Evolutionary conservation across 1,284 basidiomycete genomes (phyloP), one percentile per base, ranked within the genome.

Genomic region (Sanghuangporus sanghuang): DNA sequence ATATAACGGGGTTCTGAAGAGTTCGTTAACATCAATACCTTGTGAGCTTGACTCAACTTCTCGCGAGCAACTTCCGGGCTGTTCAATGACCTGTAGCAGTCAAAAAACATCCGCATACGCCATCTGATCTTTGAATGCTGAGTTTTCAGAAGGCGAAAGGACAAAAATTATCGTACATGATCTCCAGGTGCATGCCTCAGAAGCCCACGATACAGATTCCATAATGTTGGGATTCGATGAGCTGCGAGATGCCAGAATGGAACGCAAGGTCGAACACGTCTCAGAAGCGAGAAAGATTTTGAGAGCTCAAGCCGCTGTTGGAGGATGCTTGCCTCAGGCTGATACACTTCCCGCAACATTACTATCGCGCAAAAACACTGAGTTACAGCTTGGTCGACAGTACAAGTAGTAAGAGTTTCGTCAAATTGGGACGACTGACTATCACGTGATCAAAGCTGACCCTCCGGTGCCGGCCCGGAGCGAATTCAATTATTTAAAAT

Each of bases 221-320:
- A 86, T 71, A 89, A 73, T 0, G 91, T 93, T 2, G 93, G 92
- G 36, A 86, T 74, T 32, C 87, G 84, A 72, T 96, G 94, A 0
- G 84, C 85, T 0, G 79, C 77, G 48, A 94, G 85, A 56, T 81
- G 72, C 70, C 81, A 93, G 72, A 95, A 93, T 5, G 90, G 85
- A 3, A 83, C 78, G 14, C 79, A 77, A 7, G 88, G 83, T n/a
- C 83, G 79, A 1, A 84, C 76, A 36, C 84, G 82, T 42, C 81
- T 78, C 0, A 90, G 73, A 39, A 81, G 75, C 2, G 84, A 81
- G n/a, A 90, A 60, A 11, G 58, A 18, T 23, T 57, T 60, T 23
- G 65, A 44, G 3, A 63, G 53, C n/a, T 63, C 53, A 7, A 9
- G 32, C 18, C 65, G 18, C 16, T 49, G 62, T 46, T 42, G 40